Base-by-base conservation (phyloP, 192 early-diverging fungal species). In the Podila verticillata region DNA sequence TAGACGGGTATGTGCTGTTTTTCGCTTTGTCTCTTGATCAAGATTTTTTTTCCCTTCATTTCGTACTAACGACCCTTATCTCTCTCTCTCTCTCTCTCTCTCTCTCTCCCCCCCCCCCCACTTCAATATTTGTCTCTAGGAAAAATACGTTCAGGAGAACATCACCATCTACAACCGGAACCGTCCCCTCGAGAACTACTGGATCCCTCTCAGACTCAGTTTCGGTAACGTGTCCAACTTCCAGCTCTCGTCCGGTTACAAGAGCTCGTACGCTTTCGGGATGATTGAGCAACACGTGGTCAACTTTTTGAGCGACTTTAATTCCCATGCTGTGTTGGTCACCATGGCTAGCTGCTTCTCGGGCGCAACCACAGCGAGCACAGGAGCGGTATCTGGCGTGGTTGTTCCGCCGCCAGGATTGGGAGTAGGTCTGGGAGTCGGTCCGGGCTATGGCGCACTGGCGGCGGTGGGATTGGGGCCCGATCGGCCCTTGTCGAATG, bases 101-200 rank as follows among this genome's bases (percentile, higher is more conserved):
- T 29, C 44, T 48, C n/a, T n/a, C n/a, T n/a, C n/a, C n/a, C n/a
- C n/a, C n/a, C n/a, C n/a, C n/a, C n/a, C n/a, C n/a, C n/a, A n/a
- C n/a, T n/a, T n/a, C n/a, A n/a, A n/a, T n/a, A n/a, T n/a, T 60
- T 15, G 7, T 44, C 47, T 58, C 4, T 66, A 94, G 91, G 90
- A 93, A 66, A 91, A 90, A 63, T 94, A 93, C 70, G 81, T 93
- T 24, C 84, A 91, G 66, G 91, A 94, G 68, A 89, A 93, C 72
- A 78, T 94, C 20, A 91, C 89, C 12, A 71, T 94, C 3, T 93
- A 92, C 77, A 93, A 93, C 72, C 83, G 83, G 39, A 86, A 87
- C 19, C 73, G 92, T 54, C 93, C 92, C 7, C 72, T 85, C 26
- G 93, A 94, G 72, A 89, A 90, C 68, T 85, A 88, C 65, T 91